Base-by-base conservation (phyloP, 306 rosid species). In the Canavalia ensiformis region DNA sequence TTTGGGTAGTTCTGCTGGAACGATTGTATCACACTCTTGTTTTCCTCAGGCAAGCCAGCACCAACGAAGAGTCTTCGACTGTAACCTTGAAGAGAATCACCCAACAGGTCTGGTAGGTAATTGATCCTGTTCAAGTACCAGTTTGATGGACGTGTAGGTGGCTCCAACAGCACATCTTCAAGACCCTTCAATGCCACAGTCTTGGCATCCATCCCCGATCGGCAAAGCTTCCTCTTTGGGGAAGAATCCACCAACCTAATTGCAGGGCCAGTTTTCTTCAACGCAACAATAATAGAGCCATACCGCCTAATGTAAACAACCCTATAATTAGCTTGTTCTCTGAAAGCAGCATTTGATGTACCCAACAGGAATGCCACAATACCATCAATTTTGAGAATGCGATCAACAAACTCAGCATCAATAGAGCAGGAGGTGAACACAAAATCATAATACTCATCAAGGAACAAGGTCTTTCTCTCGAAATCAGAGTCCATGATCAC, bases 111-210 rank as follows among this genome's bases (percentile, higher is more conserved):
- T 7, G 95, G 90, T 8, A 88, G 86, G 78, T 68, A 90, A 90
- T 90, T 92, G 81, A 90, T 76, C 42, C 83, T 90, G 67, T 68
- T 86, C 84, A 70, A 70, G 79, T 85, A 82, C 51, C 64, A 18
- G 25, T 18, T 18, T 18, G 25, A 18, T 18, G 25, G 25, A 18
- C 47, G 41, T 39, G 82, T 81, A 1, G 93, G 90, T 13, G 90
- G 93, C 85, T 91, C 97, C 0, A 88, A 78, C 58, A 88, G 70
- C 5, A 79, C 90, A 45, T 84, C 91, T 84, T 88, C 91, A 35
- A 88, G 82, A 57, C 88, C 89, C 41, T 79, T 54, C 54, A 87
- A 37, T 0, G 76, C 86, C 4, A 50, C 34, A 45, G 42, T 80
- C 77, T 66, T 86, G 44, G 82, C 74, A 37, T 75, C 86, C 1